Conservation (phyloP, 225 moss, liverwort and hornwort species). For the Pleurozium schreberi region DNA sequence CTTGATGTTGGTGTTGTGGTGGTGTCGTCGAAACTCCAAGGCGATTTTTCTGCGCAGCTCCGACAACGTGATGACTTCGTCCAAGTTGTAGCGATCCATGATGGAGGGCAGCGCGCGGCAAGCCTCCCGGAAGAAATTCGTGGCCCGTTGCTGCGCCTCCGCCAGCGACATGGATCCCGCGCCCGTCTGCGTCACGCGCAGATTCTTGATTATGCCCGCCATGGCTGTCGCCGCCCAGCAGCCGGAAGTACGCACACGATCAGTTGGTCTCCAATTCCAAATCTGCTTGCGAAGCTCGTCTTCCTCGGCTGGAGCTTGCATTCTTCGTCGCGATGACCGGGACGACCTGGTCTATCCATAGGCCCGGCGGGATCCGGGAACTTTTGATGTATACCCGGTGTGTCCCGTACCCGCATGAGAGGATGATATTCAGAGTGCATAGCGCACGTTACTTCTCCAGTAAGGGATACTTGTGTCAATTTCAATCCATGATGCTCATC, state of each 20-base stretch:
- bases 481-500: no score
- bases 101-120: conserved; percentile 70
- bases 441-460: no score
- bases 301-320: background rate
- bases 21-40: conserved; percentile 60
- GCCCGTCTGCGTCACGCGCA: background rate
- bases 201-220: background rate
- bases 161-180: conserved; percentile 47
- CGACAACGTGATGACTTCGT: conserved; percentile 55
- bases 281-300: background rate
- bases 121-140: conserved; percentile 64
- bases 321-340: background rate
- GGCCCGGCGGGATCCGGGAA: background rate
- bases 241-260: background rate
- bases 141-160: conserved; percentile 59
- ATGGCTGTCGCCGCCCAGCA: background rate
- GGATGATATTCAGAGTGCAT: background rate
- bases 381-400: background rate
- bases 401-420: background rate
- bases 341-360: background rate
- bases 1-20: conserved; percentile 73
- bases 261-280: background rate
- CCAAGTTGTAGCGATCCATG: conserved; percentile 76
- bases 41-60: conserved; percentile 50
- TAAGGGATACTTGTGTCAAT: no score